Evolutionary conservation across 2,329 filamentous ascomycete genomes (phyloP).

Genomic region (Mycosphaerella arachidis): DNA sequence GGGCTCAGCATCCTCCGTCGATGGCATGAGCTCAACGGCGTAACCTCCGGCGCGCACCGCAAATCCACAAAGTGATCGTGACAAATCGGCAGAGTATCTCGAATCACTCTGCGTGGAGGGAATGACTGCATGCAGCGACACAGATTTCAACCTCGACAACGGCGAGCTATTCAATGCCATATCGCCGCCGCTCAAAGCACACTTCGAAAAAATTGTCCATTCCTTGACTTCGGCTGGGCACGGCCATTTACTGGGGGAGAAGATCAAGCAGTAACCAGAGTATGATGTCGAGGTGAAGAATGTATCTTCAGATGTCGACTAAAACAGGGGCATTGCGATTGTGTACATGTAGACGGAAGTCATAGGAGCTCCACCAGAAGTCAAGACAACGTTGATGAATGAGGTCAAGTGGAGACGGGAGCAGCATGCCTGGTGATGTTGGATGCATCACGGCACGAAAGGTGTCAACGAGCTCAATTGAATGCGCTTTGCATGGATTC

Average conservation of each 20-base stretch:
- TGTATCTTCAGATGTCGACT: conserved; percentile 10
- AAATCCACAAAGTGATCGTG: not conserved
- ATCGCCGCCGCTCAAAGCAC: conserved; percentile 8
- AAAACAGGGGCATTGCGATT: conserved; percentile 6
- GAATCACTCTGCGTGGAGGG: conserved; percentile 10
- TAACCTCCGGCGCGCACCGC: not conserved
- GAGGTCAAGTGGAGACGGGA: conserved; percentile 11
- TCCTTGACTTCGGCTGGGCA: conserved; percentile 9
- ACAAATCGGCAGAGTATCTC: not conserved
- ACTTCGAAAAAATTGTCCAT: conserved; percentile 13
- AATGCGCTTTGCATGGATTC: not conserved
- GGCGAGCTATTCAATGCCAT: conserved; percentile 10
- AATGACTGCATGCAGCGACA: conserved; percentile 7
- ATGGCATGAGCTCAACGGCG: not conserved
- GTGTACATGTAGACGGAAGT: conserved; percentile 5
- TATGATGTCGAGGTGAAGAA: conserved; percentile 9
- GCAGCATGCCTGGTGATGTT: conserved; percentile 8
- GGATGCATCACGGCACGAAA: conserved; percentile 13
- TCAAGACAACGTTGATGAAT: conserved; percentile 8
- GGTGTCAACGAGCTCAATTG: not conserved
- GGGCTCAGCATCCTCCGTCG: not conserved
- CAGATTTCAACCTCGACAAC: conserved; percentile 8
- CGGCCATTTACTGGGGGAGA: conserved; percentile 4
- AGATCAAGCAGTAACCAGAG: not conserved
- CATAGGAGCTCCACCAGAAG: conserved; percentile 6